Base-by-base conservation (phyloP, 768 basidiomycete species). In the Fomitopsis serialis region DNA sequence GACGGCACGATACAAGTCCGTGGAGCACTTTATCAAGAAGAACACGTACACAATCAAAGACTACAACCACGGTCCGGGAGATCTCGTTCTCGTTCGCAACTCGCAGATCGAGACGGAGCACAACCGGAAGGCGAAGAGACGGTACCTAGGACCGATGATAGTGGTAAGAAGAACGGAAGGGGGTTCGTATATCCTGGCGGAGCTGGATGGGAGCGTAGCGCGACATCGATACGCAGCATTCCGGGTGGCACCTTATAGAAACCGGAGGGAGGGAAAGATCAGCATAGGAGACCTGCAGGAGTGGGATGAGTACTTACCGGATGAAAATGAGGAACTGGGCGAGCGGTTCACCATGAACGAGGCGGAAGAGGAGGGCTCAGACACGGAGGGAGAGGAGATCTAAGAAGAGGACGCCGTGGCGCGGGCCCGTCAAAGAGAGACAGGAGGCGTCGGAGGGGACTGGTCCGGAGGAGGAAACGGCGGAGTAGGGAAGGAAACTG, bases 51-150 rank as follows among this genome's bases (percentile, higher is more conserved):
- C 58, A 0, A 66, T 71, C 21, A 53, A 50, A 10, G 58, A 66
- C 43, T 66, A 59, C 45, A 34, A 68, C 42, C 68, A 69, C 53
- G 24, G 52, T 23, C 63, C 58, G 4, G 67, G 69, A 8, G 52
- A 42, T 3, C 58, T 71, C 0, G 65, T 72, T 0, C 62, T 71
- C 0, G 53, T 69, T 1, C 56, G 65, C 5, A 68, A n/a, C n/a
- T n/a, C n/a, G n/a, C n/a, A n/a, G n/a, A n/a, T n/a, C n/a, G n/a
- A n/a, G n/a, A n/a, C n/a, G 70, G 36, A 54, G 1, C 54, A 65
- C 2, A 63, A 67, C 53, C 32, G 57, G 2, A 71, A 70, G 48
- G 52, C 51, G 27, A 54, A 60, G 29, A 60, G 62, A 0, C 55
- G 58, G 0, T 70, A 67, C 29, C 36, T 66, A 0, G 65, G 68